Conservation (phyloP, 495 filamentous ascomycete genomes). For the Neurospora sp. region DNA sequence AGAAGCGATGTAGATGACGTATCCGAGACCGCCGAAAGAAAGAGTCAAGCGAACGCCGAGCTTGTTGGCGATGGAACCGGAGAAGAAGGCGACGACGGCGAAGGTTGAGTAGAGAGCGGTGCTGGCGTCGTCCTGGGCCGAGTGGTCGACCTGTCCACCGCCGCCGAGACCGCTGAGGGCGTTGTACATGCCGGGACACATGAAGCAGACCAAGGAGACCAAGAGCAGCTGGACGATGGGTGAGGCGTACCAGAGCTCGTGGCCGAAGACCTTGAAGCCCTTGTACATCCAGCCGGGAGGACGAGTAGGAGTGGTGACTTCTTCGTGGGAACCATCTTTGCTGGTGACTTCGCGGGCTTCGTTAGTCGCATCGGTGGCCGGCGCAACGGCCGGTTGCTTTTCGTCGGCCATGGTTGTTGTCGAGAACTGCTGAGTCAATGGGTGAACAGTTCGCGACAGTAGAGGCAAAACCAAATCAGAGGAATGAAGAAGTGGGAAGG, state of each 20-base stretch:
- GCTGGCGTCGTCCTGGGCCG: constrained; percentile 57
- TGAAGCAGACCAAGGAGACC: constrained; percentile 78
- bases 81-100: constrained; percentile 78
- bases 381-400: constrained; percentile 2
- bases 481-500: constrained; percentile 4
- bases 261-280: constrained; percentile 43
- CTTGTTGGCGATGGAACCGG: constrained; percentile 66
- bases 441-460: background rate
- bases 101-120: constrained; percentile 76
- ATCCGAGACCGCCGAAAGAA: constrained; percentile 74
- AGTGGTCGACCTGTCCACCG: constrained; percentile 54
- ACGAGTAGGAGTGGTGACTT: constrained; percentile 8
- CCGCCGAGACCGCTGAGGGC: constrained; percentile 67
- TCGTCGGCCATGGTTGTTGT: constrained; percentile 8
- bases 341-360: background rate
- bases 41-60: constrained; percentile 67
- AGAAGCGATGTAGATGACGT: constrained; percentile 70
- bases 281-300: constrained; percentile 62
- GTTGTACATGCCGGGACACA: constrained; percentile 84
- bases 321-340: background rate
- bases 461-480: background rate
- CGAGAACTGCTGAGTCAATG: background rate
- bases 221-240: constrained; percentile 64
- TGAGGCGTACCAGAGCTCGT: constrained; percentile 62
- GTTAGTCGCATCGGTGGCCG: background rate